Evolutionary conservation across 345 rosid species (phyloP), one percentile per base, ranked within the genome.

Genomic region (Hypericum androsaemum): DNA sequence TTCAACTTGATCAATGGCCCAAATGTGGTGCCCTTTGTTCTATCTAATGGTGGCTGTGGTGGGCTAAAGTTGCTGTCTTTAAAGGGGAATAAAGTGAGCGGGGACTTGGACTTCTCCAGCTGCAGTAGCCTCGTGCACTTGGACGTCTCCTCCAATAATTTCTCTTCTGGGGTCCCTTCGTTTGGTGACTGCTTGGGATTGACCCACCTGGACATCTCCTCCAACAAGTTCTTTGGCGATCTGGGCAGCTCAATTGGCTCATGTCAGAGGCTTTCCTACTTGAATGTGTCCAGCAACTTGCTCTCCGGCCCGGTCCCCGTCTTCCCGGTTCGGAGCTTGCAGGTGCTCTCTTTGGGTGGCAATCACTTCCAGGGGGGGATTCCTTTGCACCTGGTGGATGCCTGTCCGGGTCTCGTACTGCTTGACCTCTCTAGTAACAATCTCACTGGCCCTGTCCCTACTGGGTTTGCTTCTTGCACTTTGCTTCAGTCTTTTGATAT

Each of bases 391-490:
- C 81, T 92, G 5, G 42, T 75, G 41, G 80, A 66, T 62, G 80
- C 78, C 51, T 92, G 98, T 59, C 58, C 77, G 39, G 68, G 81
- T 59, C 94, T 92, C 50, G 64, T 77, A 13, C 62, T 53, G 55
- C 83, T 92, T 47, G 95, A 88, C 74, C 86, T 92, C 71, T 88
- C 97, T 42, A 53, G 43, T 5, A 88, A 92, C 58, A 62, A 74
- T n/a, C 73, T 92, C 12, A 56, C 80, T 50, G 98, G 98, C 63
- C 60, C 61, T 53, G 60, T 88, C 58, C 97, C 98, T 37, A 51
- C 64, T 39, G 69, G 71, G 69, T 47, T 92, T 61, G 64, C 73
- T 51, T 70, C 90, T 37, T 92, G 95, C 58, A 55, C 82, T 39
- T 56, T 65, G 5, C 63, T 92, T 75, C 73, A 77, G 41, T 62